Conservation (phyloP, 208 protist genomes). For the Endotrypanum monterogeii region DNA sequence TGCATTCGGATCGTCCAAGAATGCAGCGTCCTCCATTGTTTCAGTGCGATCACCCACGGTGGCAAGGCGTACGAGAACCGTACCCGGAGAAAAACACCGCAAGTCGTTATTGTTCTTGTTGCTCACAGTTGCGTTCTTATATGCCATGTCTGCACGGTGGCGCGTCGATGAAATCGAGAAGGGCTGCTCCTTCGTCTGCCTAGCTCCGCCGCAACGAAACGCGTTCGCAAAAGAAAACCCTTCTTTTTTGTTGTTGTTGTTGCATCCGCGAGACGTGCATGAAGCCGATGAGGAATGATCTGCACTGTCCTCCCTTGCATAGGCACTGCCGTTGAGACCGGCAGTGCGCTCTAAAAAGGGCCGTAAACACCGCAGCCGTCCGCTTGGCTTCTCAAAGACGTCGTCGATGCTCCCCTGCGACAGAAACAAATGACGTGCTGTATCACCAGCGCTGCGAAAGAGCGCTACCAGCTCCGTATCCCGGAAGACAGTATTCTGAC, state of each 20-base stretch:
- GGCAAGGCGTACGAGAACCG: slow-evolving; percentile 59
- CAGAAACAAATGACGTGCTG: slow-evolving; percentile 69
- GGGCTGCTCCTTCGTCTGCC: slow-evolving; percentile 28
- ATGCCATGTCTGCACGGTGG: not conserved
- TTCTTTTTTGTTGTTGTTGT: slow-evolving; percentile 17
- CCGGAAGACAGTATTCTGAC: slow-evolving; percentile 64
- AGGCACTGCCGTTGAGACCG: slow-evolving; percentile 31
- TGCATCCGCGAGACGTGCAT: not conserved
- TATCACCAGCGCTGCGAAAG: slow-evolving; percentile 39
- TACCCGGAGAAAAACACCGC: slow-evolving; percentile 34
- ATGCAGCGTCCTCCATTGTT: slow-evolving; percentile 35
- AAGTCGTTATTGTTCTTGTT: slow-evolving; percentile 18
- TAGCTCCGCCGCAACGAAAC: slow-evolving; percentile 27
- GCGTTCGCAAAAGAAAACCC: slow-evolving; percentile 27
- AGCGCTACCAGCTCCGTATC: slow-evolving; percentile 49
- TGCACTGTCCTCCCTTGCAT: not conserved
- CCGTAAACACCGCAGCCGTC: slow-evolving; percentile 41
- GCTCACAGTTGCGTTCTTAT: not conserved
- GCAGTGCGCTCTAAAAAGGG: slow-evolving; percentile 32
- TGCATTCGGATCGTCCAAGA: slow-evolving; percentile 27
- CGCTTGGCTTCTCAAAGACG: slow-evolving; percentile 45
- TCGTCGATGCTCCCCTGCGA: slow-evolving; percentile 89
- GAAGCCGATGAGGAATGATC: not conserved
- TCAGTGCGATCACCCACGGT: slow-evolving; percentile 41
- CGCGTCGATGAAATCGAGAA: not conserved